Percentiles rank a stretch among this genome's conserved stretches.
phyloP scores from a whole-genome alignment of 2,329 filamentous ascomycete species.

The Alternaria gaisen region DNA sequence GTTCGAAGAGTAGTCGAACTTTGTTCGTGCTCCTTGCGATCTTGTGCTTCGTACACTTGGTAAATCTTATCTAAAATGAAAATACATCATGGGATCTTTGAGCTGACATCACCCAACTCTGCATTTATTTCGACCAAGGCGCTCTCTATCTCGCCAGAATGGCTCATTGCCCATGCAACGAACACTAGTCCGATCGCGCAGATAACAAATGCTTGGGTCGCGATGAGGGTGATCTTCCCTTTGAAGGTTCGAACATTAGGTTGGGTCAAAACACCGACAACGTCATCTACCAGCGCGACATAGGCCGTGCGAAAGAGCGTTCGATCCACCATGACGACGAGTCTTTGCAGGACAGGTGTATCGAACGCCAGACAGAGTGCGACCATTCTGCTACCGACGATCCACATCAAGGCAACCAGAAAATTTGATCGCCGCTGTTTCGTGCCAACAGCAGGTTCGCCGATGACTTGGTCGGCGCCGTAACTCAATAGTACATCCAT shows the following conservation, averaged over 20 bases:
- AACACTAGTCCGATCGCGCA: no score
- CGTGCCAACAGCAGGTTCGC: no score
- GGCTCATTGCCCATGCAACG: no score
- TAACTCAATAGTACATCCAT: conserved; percentile 20
- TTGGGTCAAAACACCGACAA: conserved; percentile 19
- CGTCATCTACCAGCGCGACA: conserved; percentile 31
- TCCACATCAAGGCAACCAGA: conserved; percentile 16
- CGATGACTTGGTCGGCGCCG: neutral
- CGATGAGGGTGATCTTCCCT: no score
- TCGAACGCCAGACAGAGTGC: conserved; percentile 9
- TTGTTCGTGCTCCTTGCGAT: neutral
- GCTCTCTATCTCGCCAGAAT: no score
- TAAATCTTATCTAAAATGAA: neutral
- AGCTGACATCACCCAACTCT: neutral
- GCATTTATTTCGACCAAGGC: no score
- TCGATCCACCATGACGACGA: conserved; percentile 13
- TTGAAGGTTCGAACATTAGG: neutral
- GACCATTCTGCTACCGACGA: conserved; percentile 13
- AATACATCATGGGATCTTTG: neutral
- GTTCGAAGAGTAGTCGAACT: neutral
- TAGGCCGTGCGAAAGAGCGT: conserved; percentile 22
- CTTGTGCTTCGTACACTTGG: neutral
- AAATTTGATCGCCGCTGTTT: conserved; percentile 23
- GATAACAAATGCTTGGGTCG: no score
- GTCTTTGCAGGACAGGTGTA: conserved; percentile 1